Conservation (phyloP, 306 rosid species). For the Castanea mollissima region DNA sequence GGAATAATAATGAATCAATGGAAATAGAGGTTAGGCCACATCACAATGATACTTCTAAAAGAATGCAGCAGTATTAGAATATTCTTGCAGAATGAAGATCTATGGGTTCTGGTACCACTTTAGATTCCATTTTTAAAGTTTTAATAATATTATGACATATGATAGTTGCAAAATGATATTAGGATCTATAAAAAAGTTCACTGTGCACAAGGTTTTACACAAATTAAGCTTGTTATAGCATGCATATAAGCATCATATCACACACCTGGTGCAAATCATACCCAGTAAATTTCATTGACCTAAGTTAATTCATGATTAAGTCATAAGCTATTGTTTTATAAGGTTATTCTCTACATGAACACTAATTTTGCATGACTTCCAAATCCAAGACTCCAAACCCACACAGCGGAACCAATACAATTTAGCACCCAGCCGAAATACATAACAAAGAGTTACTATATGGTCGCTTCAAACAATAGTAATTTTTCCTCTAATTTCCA, state of each 20-base stretch:
- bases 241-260: background rate
- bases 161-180: background rate
- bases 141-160: background rate
- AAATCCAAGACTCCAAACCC: background rate
- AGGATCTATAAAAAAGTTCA: background rate
- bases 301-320: background rate
- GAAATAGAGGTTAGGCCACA: background rate
- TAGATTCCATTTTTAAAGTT: background rate
- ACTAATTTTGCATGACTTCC: background rate
- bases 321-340: background rate
- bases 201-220: background rate
- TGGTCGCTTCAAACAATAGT: background rate
- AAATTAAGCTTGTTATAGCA: background rate
- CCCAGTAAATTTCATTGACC: background rate
- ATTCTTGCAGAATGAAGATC: background rate
- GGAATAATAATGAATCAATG: background rate
- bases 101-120: background rate
- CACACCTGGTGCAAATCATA: background rate
- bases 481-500: background rate
- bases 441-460: background rate
- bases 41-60: background rate
- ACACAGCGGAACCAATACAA: background rate
- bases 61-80: background rate
- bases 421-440: no score
- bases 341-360: background rate